Conservation (phyloP, 768 basidiomycete genomes). For the Russula abietina region DNA sequence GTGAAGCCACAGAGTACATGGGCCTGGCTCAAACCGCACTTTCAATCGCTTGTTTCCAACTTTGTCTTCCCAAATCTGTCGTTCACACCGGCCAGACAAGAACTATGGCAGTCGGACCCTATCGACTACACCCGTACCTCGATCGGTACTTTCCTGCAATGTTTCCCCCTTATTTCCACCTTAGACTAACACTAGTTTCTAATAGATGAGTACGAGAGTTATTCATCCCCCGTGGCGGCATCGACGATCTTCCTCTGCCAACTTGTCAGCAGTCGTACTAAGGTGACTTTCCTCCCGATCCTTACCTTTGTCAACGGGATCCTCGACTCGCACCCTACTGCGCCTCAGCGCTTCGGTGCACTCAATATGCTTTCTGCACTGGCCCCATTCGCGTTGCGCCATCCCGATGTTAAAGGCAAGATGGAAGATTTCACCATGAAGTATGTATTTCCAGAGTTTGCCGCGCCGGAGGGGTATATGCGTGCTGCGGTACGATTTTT, state of each 20-base stretch:
- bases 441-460: too few relatives aligned
- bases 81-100: slow-evolving; percentile 60
- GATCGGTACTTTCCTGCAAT: slow-evolving; percentile 44
- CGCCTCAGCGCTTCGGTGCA: too few relatives aligned
- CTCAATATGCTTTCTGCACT: too few relatives aligned
- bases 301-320: slow-evolving; percentile 71
- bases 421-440: too few relatives aligned
- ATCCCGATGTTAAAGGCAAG: too few relatives aligned
- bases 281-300: slow-evolving; percentile 74
- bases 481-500: slow-evolving; percentile 57
- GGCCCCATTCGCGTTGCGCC: too few relatives aligned
- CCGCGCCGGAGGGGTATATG: too few relatives aligned
- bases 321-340: too few relatives aligned
- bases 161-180: too few relatives aligned
- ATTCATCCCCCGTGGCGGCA: slow-evolving; percentile 67
- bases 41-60: slow-evolving; percentile 65
- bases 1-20: slow-evolving; percentile 93
- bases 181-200: too few relatives aligned
- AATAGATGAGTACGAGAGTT: slow-evolving; percentile 78
- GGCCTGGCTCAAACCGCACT: slow-evolving; percentile 80
- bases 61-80: slow-evolving; percentile 82
- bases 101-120: slow-evolving; percentile 76
- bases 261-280: slow-evolving; percentile 73
- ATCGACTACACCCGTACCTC: slow-evolving; percentile 73
- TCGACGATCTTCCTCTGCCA: slow-evolving; percentile 77